Base-by-base conservation (phyloP, 116 monocot genomes). In the Thalassia testudinum region DNA sequence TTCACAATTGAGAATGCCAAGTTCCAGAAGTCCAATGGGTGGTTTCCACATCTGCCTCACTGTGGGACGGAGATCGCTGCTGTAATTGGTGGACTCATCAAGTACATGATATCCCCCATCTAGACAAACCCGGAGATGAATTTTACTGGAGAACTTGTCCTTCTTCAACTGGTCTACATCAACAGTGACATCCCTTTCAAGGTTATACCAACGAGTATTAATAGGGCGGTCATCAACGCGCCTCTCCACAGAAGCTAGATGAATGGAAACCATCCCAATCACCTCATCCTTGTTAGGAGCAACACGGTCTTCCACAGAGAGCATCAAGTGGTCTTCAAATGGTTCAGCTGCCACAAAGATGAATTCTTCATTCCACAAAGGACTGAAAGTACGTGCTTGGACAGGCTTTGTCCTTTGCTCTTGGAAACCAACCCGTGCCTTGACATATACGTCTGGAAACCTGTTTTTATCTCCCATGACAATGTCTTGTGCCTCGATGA, bases 101-200 rank as follows among this genome's bases (percentile, higher is more conserved):
- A 89, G 67, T 37, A 89, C 89, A 49, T 80, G 83, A 57, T 89
- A 89, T 2, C 83, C 89, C 37, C 89, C 83, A 48, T 89, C 89
- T 12, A 89, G 69, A 37, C 74, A 83, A 26, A 77, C 64, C 7
- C 77, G 67, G 26, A 89, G 53, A 60, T 80, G 72, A 37, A 89
- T 49, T 15, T 69, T 62, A 45, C 62, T 77, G 0, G 84, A 68
- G 22, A 80, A 83, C 48, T 88, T 88, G 5, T 88, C 74, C 53
- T 79, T 79, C 71, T 88, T 88, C 50, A 77, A 6, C 55, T 67
- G 75, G 44, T 87, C 86, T 21, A 75, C 66, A 67, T 81, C 88
- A n/a, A 77, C 49, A 1, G 51, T 56, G 18, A 47, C 59, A 1
- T 76, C 76, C 54, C 66, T 83, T 26, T 83, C 79, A 0, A 88